Conservation (phyloP, 2,329 filamentous ascomycete genomes). For the Rhynchosporium agropyri region DNA sequence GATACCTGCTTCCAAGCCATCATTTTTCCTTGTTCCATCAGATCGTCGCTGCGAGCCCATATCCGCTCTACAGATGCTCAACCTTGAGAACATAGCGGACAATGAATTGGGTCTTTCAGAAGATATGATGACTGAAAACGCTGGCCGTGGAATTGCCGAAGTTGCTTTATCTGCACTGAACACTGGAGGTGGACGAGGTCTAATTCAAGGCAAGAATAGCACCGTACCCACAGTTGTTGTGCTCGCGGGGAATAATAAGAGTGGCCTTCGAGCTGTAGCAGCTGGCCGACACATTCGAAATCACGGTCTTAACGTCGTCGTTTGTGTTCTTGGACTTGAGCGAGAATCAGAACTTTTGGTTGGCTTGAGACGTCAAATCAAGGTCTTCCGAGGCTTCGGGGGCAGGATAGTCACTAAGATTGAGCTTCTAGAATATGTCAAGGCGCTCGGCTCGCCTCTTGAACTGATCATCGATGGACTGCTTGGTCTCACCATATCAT, state of each 20-base stretch:
- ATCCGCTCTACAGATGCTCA: conserved; percentile 82
- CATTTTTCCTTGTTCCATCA: conserved; percentile 57
- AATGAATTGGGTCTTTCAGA: conserved; percentile 85
- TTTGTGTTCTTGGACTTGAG: conserved; percentile 84
- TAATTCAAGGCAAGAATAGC: conserved; percentile 44
- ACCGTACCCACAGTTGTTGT: conserved; percentile 59
- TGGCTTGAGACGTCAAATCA: conserved; percentile 77
- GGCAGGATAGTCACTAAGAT: conserved; percentile 68
- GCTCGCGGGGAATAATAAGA: conserved; percentile 94
- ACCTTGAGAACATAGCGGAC: conserved; percentile 87
- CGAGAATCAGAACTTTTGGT: conserved; percentile 80
- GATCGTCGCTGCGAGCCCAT: conserved; percentile 63
- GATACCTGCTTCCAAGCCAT: conserved; percentile 34
- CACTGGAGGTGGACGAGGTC: conserved; percentile 40
- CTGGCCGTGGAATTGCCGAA: conserved; percentile 85
- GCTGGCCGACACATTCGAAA: conserved; percentile 86
- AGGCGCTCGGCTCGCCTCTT: conserved; percentile 62
- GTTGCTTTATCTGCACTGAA: conserved; percentile 72
- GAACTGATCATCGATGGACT: conserved; percentile 88
- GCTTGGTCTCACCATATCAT: conserved; percentile 82
- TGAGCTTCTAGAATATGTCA: conserved; percentile 63
- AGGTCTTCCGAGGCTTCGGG: conserved; percentile 81
- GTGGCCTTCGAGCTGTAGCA: conserved; percentile 80
- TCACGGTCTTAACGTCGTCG: conserved; percentile 76
- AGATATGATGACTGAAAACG: conserved; percentile 90